These are phyloP conservation scores for Alectoria sarmentosa DNA, from an alignment of 495 filamentous ascomycete species.

Conservation along the genomic window DNA sequence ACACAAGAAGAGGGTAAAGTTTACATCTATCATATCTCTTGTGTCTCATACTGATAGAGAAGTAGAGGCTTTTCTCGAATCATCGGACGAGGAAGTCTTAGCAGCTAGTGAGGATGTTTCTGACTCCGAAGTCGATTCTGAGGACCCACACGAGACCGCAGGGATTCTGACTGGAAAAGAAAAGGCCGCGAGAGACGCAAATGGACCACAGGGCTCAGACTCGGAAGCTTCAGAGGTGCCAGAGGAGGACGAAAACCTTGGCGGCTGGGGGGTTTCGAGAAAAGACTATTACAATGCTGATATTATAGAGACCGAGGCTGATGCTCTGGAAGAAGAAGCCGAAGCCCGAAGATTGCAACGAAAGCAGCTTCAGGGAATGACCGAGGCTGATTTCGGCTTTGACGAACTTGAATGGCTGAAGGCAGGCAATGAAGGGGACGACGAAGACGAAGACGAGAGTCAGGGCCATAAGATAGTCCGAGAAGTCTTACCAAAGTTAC, in stretches of 20 bases:
- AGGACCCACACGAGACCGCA: slow-evolving; percentile 40
- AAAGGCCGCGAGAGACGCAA: background rate
- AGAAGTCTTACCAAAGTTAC: slow-evolving; percentile 74
- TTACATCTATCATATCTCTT: background rate
- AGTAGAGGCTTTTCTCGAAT: slow-evolving; percentile 53
- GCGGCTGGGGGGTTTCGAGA: slow-evolving; percentile 79
- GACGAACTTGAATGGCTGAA: slow-evolving; percentile 79
- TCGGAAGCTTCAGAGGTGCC: slow-evolving; percentile 35
- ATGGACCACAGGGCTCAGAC: slow-evolving; percentile 23
- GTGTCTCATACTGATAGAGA: background rate
- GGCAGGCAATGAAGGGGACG: slow-evolving; percentile 35
- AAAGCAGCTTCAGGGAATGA: slow-evolving; percentile 79
- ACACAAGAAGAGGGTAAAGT: slow-evolving; percentile 53
- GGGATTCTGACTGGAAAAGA: slow-evolving; percentile 34
- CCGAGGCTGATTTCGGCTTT: slow-evolving; percentile 85
- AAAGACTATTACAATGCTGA: slow-evolving; percentile 91
- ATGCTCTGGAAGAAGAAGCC: slow-evolving; percentile 85
- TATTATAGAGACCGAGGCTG: slow-evolving; percentile 80
- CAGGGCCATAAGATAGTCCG: slow-evolving; percentile 52
- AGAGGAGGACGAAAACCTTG: slow-evolving; percentile 66
- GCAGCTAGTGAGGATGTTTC: slow-evolving; percentile 45
- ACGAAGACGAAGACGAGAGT: slow-evolving; percentile 33
- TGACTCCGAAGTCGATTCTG: slow-evolving; percentile 47
- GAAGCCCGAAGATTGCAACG: slow-evolving; percentile 82
- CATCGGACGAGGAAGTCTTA: slow-evolving; percentile 85